phyloP scores from a whole-genome alignment of 1,139 yeast genomes.

The Protomyces arabidopsidicola region DNA sequence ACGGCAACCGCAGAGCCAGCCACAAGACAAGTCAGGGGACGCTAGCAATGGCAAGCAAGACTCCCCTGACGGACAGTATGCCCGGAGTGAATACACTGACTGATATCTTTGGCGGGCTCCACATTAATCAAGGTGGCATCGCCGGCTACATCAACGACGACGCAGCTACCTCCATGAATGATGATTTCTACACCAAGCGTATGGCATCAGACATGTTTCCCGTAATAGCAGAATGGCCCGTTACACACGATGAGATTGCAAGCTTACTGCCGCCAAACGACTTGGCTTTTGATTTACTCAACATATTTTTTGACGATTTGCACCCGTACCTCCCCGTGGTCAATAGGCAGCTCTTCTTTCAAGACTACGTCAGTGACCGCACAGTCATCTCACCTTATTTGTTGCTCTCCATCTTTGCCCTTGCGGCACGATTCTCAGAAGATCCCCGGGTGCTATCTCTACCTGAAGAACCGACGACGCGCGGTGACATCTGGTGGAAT shows the following conservation, averaged over 20 bases:
- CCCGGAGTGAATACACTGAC: constrained; percentile 18
- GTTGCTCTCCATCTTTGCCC: constrained; percentile 10
- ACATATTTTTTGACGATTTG: constrained; percentile 10
- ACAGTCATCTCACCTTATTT: constrained; percentile 6
- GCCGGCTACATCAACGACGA: constrained; percentile 10
- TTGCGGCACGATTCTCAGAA: constrained; percentile 20
- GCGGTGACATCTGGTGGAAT: constrained; percentile 16
- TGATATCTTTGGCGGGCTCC: constrained; percentile 12
- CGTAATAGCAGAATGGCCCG: constrained; percentile 3
- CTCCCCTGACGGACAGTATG: neutral
- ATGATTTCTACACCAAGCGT: constrained; percentile 2
- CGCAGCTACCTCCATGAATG: neutral
- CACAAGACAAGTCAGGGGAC: neutral
- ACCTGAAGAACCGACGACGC: constrained; percentile 4
- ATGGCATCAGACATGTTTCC: neutral
- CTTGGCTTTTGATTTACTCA: constrained; percentile 11
- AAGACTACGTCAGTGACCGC: constrained; percentile 2
- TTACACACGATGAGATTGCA: constrained; percentile 12
- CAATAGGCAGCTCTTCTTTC: constrained; percentile 4
- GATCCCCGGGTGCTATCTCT: constrained; percentile 2
- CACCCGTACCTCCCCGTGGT: constrained; percentile 24
- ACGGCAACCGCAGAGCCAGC: neutral
- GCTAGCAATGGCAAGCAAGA: neutral
- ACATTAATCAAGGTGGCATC: neutral
- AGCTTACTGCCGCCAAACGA: constrained; percentile 11